Base-by-base conservation (phyloP, 2,329 filamentous ascomycete species). In the Nothophoma quercina region DNA sequence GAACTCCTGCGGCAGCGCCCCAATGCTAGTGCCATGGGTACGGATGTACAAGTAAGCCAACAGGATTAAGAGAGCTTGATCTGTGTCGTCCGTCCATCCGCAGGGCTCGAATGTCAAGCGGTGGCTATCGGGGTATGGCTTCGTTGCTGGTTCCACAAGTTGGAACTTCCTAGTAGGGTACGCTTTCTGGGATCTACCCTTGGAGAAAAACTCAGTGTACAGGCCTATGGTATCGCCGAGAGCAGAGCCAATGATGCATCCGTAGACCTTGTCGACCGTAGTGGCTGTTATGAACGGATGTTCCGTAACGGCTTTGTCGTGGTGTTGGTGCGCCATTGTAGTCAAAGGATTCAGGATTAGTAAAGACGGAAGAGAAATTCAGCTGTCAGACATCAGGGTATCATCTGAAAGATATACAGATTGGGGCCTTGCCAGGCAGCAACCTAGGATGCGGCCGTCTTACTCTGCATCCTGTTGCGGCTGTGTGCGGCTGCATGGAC, bases 1-100 rank as follows among this genome's bases (percentile, higher is more conserved):
- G 44, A 83, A 76, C 46, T 81, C 80, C 3, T 35, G 36, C 7
- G 22, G 26, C 9, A 60, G 33, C 8, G n/a, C n/a, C n/a, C 12
- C 18, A 7, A 67, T 53, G 2, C 76, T 56, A 4, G 64, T 48
- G 1, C 23, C 18, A 15, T 51, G 21, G 1, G 75, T 74, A 28
- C 77, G 70, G n/a, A 67, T 72, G 40, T 81, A 76, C 2, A 83
- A 67, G 51, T 75, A 83, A 0, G 78, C 77, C 2, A 83, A 73
- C 2, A 83, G 48, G 26, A 84, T 75, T 1, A 83, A 65, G 16
- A 82, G 70, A 3, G 81, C 77, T 64, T 84, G 81, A 56, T 83
- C 81, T 0, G 81, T 84, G 63, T 84, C 81, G 53, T 84, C 81
- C 0, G 81, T 84, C 81, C 81, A 83, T 32, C 78, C 75, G 19